phyloP scores from a whole-genome alignment of 2,329 filamentous ascomycete genomes.

The Cordyceps fumosorosea region DNA sequence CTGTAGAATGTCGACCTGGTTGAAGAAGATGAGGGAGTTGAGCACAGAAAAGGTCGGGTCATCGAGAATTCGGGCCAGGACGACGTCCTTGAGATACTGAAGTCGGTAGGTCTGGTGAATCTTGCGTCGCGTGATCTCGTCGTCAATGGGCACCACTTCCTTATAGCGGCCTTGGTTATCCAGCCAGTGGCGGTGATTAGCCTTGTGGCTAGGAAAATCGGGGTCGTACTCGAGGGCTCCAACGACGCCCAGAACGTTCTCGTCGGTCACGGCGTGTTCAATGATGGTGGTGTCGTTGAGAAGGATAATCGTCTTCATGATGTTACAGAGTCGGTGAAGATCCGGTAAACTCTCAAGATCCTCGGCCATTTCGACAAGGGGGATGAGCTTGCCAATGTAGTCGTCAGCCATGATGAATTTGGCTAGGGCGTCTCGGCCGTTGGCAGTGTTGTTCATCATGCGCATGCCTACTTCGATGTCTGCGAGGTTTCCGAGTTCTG shows the following conservation, averaged over 20 bases:
- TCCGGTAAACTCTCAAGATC: slow-evolving; percentile 82
- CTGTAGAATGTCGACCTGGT: slow-evolving; percentile 95
- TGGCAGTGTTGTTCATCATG: slow-evolving; percentile 64
- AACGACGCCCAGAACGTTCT: slow-evolving; percentile 84
- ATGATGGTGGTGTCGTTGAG: slow-evolving; percentile 94
- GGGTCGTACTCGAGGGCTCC: slow-evolving; percentile 96
- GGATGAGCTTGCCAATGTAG: slow-evolving; percentile 81
- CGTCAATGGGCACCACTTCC: slow-evolving; percentile 89
- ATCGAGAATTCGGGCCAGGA: slow-evolving; percentile 89
- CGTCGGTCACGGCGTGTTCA: slow-evolving; percentile 85
- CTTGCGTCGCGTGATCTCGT: slow-evolving; percentile 73
- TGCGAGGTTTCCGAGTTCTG: slow-evolving; percentile 72
- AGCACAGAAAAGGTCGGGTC: slow-evolving; percentile 96
- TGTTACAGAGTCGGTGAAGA: slow-evolving; percentile 88
- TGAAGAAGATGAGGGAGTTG: slow-evolving; percentile 97
- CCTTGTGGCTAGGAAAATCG: slow-evolving; percentile 95
- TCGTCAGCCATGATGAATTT: slow-evolving; percentile 82
- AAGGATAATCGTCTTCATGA: slow-evolving; percentile 93
- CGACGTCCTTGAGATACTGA: slow-evolving; percentile 97
- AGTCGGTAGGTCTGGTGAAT: slow-evolving; percentile 95
- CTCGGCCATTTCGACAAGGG: slow-evolving; percentile 81
- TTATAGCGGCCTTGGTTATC: slow-evolving; percentile 86
- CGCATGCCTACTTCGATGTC: slow-evolving; percentile 85
- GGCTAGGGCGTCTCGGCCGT: slow-evolving; percentile 75
- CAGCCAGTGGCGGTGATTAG: slow-evolving; percentile 91